Conservation (phyloP, 2,329 filamentous ascomycete species). For the Pseudogymnoascus sp. region DNA sequence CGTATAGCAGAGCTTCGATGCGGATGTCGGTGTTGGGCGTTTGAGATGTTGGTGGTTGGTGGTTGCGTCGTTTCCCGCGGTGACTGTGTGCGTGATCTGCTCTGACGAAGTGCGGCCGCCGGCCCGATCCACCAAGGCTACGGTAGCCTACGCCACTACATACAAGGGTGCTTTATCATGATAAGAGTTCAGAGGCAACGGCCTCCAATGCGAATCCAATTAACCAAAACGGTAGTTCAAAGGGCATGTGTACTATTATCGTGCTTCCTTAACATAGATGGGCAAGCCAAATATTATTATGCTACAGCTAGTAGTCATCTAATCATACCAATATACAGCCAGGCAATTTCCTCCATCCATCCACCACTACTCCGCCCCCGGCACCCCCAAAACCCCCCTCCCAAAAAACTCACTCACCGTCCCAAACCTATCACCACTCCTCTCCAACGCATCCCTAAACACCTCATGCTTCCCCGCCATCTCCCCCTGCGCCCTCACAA, state of each 20-base stretch:
- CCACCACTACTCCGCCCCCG: conserved; percentile 13
- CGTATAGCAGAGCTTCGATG: neutral
- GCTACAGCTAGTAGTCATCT: neutral
- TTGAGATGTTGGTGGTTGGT: neutral
- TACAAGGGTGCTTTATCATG: neutral
- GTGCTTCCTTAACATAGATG: neutral
- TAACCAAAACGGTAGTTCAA: neutral
- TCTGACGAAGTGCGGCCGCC: neutral
- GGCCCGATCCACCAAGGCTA: neutral
- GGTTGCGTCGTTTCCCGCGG: neutral
- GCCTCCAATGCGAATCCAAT: no score
- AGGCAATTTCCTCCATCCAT: no score
- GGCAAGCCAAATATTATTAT: neutral
- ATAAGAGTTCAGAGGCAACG: neutral
- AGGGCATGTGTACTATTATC: neutral
- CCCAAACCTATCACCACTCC: conserved; percentile 76
- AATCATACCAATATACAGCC: no score
- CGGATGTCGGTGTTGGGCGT: neutral
- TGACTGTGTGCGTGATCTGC: neutral
- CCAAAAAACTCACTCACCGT: conserved; percentile 94
- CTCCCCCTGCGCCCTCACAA: conserved; percentile 78
- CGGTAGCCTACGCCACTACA: neutral
- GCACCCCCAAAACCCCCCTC: conserved; percentile 70
- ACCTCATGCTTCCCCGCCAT: conserved; percentile 80
- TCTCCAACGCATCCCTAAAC: conserved; percentile 70